phyloP scores from a whole-genome alignment of 306 rosid genomes.

The Begonia masoniana region DNA sequence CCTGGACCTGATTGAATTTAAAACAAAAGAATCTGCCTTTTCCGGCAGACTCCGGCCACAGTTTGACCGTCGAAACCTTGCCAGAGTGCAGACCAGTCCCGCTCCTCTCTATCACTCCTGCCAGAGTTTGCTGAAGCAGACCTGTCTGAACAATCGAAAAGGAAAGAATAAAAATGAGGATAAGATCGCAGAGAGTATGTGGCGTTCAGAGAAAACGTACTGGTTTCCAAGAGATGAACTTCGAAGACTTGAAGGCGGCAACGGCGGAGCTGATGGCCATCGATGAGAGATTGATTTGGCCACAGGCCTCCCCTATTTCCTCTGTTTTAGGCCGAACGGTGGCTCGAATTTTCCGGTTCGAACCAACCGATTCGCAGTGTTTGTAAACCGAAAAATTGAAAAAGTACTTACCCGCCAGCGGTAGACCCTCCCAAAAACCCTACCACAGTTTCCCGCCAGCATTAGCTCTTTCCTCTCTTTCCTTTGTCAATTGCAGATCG shows the following conservation, averaged over 20 bases:
- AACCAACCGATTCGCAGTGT: too few species aligned
- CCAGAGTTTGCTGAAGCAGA: conserved; percentile 70
- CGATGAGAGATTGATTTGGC: background rate
- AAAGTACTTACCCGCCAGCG: background rate
- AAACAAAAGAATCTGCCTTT: conserved; percentile 66
- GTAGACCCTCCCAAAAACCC: background rate
- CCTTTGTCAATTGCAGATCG: background rate
- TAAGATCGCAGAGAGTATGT: background rate
- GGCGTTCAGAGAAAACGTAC: conserved; percentile 16
- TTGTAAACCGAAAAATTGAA: too few species aligned
- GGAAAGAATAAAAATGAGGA: background rate
- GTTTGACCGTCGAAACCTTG: conserved; percentile 38
- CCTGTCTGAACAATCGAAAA: conserved; percentile 38
- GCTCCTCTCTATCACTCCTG: conserved; percentile 44
- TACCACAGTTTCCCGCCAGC: background rate
- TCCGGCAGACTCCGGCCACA: conserved; percentile 62
- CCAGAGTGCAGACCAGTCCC: conserved; percentile 63
- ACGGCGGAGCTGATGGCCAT: background rate
- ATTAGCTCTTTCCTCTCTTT: background rate
- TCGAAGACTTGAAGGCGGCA: conserved; percentile 42
- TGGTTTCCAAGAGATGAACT: conserved; percentile 48
- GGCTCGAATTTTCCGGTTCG: too few species aligned
- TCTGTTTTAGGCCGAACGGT: too few species aligned
- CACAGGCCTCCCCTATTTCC: too few species aligned
- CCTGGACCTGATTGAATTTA: conserved; percentile 37